Evolutionary conservation across 306 rosid species (phyloP), one percentile per base, ranked within the genome.

Genomic region (Styphnolobium japonicum): DNA sequence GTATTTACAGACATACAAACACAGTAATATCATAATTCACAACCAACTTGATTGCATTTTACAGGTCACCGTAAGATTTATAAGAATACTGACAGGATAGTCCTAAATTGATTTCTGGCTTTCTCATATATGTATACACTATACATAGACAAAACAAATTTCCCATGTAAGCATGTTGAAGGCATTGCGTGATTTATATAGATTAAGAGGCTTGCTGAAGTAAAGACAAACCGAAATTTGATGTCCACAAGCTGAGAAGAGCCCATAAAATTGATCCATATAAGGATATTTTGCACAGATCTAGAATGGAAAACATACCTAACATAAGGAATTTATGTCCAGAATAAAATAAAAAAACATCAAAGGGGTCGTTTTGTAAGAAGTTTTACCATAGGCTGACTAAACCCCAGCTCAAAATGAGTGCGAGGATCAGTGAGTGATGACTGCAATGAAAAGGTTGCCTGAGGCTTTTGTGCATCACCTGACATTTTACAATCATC

Each of bases 331-430:
- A 65, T 74, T 82, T 71, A n/a, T 61, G 68, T 60, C 73, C 67
- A 81, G n/a, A 78, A 68, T 10, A 46, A 79, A 40, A 65, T 19
- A 52, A 37, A 51, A 27, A 53, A 67, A 52, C 36, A 48, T 34
- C 48, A 40, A 55, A 70, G 51, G 52, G 21, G 42, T 25, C 62
- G 11, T 40, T 25, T 69, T 6, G 45, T 43, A 25, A 51, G 60
- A 79, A 82, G 37, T 66, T 72, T 55, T 82, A 92, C 98, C 98
- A 87, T 31, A 11, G 97, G 98, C 82, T 88, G 98, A 81, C 86
- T 67, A 70, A 94, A 89, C 73, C 98, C 97, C 7, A 92, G 89
- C 90, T 90, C 97, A 77, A 89, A 86, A 79, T 83, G 89, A 68
- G 86, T 70, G 40, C 29, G 61, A 57, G 85, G 78, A 68, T 88